Evolutionary conservation across 257 asterid species (phyloP).

Genomic region (Ligustrum vulgare): DNA sequence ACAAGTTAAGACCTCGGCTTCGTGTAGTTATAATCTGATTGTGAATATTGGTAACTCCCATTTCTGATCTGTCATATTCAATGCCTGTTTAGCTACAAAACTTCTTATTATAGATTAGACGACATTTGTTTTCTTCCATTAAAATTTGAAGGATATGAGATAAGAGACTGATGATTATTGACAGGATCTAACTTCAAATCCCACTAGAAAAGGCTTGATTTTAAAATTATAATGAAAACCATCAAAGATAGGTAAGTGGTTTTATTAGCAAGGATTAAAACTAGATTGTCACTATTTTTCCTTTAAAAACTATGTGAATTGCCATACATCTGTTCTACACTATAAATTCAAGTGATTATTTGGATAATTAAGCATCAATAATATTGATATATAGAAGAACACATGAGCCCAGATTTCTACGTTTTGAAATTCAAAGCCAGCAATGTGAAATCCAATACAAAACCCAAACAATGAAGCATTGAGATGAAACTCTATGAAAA

Average conservation of each 20-base stretch:
- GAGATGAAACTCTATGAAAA: not conserved
- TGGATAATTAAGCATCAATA: conserved; percentile 14
- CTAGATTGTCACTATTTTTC: not conserved
- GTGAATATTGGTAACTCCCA: conserved; percentile 6
- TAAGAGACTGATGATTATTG: not conserved
- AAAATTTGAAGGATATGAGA: not conserved
- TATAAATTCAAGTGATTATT: conserved; percentile 23
- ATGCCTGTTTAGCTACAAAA: not conserved
- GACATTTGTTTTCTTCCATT: not conserved
- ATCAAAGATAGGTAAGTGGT: conserved; percentile 14
- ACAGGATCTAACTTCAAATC: not conserved
- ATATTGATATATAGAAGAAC: not conserved
- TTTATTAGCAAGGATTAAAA: not conserved
- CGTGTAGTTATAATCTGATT: conserved; percentile 11
- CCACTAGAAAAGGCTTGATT: conserved; percentile 14
- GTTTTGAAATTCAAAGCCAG: conserved; percentile 12
- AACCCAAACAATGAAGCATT: conserved; percentile 5
- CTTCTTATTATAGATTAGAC: not conserved
- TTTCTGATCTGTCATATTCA: conserved; percentile 21
- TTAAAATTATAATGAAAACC: not conserved
- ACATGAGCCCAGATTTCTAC: conserved; percentile 10
- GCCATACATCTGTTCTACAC: not conserved
- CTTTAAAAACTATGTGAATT: not conserved
- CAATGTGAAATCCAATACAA: not conserved
- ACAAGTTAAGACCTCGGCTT: conserved; percentile 23